Conservation (phyloP, 345 rosid species). For the Eucalyptus leucophloia region DNA sequence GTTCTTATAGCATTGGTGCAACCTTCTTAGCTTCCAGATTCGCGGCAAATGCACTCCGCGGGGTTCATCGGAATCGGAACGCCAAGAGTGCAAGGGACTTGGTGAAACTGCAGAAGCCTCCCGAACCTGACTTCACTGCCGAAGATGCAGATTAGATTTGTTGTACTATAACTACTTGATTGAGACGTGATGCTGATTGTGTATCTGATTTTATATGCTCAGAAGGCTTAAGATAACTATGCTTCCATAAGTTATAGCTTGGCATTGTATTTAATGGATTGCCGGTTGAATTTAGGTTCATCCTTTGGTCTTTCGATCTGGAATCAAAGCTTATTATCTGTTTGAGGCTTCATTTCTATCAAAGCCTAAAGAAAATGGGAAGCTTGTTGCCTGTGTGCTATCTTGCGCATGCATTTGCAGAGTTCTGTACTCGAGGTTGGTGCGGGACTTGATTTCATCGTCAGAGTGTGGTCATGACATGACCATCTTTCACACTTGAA, state of each 20-base stretch:
- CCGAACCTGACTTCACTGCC: slow-evolving; percentile 90
- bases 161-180: background rate
- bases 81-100: slow-evolving; percentile 62
- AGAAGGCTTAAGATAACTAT: background rate
- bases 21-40: slow-evolving; percentile 81
- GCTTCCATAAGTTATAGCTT: background rate
- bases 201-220: background rate
- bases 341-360: background rate
- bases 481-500: background rate
- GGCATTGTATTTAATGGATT: background rate
- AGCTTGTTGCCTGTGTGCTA: background rate
- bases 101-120: slow-evolving; percentile 80
- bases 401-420: background rate
- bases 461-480: background rate
- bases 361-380: background rate
- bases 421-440: background rate
- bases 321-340: background rate
- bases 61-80: slow-evolving; percentile 61
- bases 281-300: background rate
- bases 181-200: background rate
- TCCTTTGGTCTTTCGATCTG: background rate
- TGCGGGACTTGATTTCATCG: background rate
- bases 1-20: slow-evolving; percentile 74
- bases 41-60: slow-evolving; percentile 91
- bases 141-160: slow-evolving; percentile 48